These are phyloP conservation scores for Crucibulum laeve DNA, from an alignment of 768 basidiomycete genomes.

Conservation along the genomic window DNA sequence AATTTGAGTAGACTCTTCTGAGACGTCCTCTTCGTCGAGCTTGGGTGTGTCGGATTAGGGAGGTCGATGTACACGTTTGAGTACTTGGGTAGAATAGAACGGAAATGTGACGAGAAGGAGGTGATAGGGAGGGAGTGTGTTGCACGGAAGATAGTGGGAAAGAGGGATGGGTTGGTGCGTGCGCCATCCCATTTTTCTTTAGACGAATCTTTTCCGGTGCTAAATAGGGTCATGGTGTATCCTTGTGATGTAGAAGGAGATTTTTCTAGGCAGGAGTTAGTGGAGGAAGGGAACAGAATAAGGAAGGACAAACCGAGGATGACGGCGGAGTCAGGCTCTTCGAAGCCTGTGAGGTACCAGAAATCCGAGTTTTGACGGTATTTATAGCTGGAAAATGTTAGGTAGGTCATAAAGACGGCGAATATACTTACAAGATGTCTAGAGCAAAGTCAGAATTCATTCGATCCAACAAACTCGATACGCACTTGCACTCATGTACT, in stretches of 20 bases:
- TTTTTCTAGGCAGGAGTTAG: conserved; percentile 50
- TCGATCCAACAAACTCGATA: conserved; percentile 12
- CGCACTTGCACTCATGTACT: conserved; percentile 83
- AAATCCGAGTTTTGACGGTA: conserved; percentile 91
- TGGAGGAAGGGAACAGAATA: background rate
- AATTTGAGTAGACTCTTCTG: conserved; percentile 56
- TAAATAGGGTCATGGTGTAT: conserved; percentile 86
- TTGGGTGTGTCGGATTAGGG: conserved; percentile 19
- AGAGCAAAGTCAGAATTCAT: conserved; percentile 6
- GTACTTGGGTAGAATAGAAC: conserved; percentile 42
- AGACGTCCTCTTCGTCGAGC: conserved; percentile 24
- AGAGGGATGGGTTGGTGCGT: conserved; percentile 29
- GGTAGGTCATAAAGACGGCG: conserved; percentile 2
- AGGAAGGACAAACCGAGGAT: conserved; percentile 56
- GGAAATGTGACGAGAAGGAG: conserved; percentile 53
- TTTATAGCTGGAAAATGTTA: conserved; percentile 66
- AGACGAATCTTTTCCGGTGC: conserved; percentile 62
- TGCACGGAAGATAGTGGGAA: conserved; percentile 61
- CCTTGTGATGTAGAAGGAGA: conserved; percentile 56
- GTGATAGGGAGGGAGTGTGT: conserved; percentile 66
- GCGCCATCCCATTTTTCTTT: conserved; percentile 95
- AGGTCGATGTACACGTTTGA: conserved; percentile 52
- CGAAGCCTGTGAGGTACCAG: conserved; percentile 95
- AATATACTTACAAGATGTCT: conserved; percentile 72
- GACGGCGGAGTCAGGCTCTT: conserved; percentile 88